phyloP scores from a whole-genome alignment of 1,139 yeast species.

The Debaryomycetaceae sp. region DNA sequence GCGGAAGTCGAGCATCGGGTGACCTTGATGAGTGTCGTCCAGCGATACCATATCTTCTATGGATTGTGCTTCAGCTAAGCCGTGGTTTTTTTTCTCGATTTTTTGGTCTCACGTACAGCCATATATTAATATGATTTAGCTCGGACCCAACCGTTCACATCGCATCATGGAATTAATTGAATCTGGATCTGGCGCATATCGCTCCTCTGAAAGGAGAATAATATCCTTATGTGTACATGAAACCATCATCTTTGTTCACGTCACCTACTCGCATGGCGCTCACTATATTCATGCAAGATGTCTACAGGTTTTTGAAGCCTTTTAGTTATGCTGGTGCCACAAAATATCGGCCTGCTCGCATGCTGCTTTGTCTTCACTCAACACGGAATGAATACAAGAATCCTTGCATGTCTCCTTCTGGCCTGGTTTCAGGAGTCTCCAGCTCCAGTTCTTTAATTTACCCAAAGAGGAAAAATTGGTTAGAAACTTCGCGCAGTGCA shows the following conservation, averaged over 20 bases:
- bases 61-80: neutral
- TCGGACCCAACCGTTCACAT: neutral
- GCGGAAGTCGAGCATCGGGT: neutral
- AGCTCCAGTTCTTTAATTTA: neutral
- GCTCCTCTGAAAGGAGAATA: neutral
- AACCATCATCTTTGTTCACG: neutral
- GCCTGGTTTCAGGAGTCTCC: neutral
- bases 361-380: neutral
- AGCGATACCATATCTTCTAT: neutral
- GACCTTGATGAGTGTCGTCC: neutral
- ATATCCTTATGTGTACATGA: neutral
- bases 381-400: neutral
- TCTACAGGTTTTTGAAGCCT: neutral
- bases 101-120: neutral
- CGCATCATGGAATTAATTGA: neutral
- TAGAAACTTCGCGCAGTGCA: neutral
- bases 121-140: neutral
- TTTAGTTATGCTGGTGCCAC: neutral
- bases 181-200: neutral
- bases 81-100: neutral
- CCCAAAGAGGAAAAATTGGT: neutral
- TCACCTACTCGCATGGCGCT: neutral
- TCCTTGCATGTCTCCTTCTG: neutral
- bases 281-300: neutral
- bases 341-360: neutral